phyloP scores from a whole-genome alignment of 169 alveolate genomes.

The Plasmodium adleri region DNA sequence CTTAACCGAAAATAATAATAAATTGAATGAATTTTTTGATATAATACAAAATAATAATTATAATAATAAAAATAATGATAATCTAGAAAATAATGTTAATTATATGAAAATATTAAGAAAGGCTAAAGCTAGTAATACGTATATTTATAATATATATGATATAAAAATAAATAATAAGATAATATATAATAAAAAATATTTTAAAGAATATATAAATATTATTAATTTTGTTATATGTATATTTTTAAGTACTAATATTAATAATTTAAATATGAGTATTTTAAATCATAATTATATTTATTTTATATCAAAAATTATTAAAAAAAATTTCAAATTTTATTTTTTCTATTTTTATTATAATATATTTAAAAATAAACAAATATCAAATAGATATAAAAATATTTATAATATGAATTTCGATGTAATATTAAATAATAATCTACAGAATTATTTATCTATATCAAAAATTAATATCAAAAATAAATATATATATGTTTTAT shows the following conservation, averaged over 20 bases:
- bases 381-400: conserved; percentile 29
- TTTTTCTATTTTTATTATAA: conserved; percentile 59
- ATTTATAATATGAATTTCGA: conserved; percentile 29
- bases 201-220: conserved; percentile 48
- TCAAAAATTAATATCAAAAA: conserved; percentile 44
- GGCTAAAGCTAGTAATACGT: conserved; percentile 38
- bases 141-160: conserved; percentile 50
- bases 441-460: neutral
- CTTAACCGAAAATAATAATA: neutral
- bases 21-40: conserved; percentile 21
- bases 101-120: conserved; percentile 51
- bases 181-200: conserved; percentile 14
- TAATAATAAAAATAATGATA: conserved; percentile 23
- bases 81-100: conserved; percentile 18
- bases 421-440: conserved; percentile 8
- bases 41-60: neutral
- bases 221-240: conserved; percentile 29
- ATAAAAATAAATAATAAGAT: conserved; percentile 17
- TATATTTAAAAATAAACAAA: conserved; percentile 37
- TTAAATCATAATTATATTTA: conserved; percentile 40
- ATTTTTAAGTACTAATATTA: conserved; percentile 49
- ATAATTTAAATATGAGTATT: conserved; percentile 44
- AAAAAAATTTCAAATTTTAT: conserved; percentile 61
- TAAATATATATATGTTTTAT: conserved; percentile 45
- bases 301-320: conserved; percentile 43